A percentile compares a stretch with the other conserved stretches of the same genome.
These are phyloP conservation scores for Phialophora chinensis DNA, from an alignment of 2,329 filamentous ascomycete genomes.

Conservation along the genomic window DNA sequence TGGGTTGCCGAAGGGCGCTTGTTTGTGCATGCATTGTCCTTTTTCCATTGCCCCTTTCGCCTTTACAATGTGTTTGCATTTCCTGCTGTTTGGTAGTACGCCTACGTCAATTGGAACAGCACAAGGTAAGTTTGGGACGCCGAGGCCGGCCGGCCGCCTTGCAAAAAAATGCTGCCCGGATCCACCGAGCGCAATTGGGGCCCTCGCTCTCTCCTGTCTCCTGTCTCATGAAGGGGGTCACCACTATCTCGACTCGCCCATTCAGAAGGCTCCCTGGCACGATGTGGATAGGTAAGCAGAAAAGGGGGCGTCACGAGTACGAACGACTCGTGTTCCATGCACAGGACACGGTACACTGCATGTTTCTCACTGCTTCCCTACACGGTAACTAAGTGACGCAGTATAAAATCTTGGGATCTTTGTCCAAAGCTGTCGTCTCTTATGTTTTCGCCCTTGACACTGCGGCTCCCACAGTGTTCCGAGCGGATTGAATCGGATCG, in stretches of 20 bases:
- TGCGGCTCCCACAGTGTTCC: neutral
- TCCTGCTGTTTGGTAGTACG: neutral
- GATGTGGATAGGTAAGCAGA: conserved; percentile 1
- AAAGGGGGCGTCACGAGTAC: neutral
- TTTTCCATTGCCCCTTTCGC: neutral
- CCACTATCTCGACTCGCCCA: too few species aligned
- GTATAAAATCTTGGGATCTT: too few species aligned
- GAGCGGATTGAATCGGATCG: too few species aligned
- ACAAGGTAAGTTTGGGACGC: conserved; percentile 2
- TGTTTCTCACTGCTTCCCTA: too few species aligned
- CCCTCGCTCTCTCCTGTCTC: neutral
- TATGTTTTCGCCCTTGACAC: too few species aligned
- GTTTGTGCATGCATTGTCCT: neutral
- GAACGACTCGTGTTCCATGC: too few species aligned
- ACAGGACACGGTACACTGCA: too few species aligned
- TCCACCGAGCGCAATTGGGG: neutral
- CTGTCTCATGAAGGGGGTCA: neutral
- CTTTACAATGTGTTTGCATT: neutral
- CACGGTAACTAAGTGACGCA: too few species aligned
- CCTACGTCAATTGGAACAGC: neutral
- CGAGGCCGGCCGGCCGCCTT: neutral
- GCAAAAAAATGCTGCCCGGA: neutral
- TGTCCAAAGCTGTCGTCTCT: too few species aligned
- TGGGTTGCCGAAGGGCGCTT: neutral
- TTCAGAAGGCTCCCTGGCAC: too few species aligned